Evolutionary conservation across 192 early-diverging fungal species (phyloP), one percentile per base, ranked within the genome.

Genomic region (Coemansia sp.): DNA sequence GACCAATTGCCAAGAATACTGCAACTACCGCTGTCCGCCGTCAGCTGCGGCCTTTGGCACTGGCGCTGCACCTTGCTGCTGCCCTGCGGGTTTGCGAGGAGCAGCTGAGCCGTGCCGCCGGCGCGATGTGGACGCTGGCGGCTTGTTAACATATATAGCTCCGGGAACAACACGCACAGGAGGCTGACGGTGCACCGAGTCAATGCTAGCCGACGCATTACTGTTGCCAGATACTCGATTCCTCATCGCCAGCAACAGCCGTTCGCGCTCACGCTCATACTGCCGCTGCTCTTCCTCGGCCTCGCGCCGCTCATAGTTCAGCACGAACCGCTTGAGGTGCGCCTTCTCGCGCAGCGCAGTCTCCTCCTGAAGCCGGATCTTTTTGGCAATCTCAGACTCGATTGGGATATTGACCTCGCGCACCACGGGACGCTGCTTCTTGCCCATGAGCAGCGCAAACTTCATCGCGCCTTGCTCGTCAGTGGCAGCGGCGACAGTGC

Each of bases 271-370:
- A n/a, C 66, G 61, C 63, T 68, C 63, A 44, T 69, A 19, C 37
- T 61, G 64, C 58, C 51, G 41, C 45, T 42, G 50, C 58, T 76
- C 70, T 68, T 82, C 80, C 36, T 73, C 75, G n/a, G 74, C 75
- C 17, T 77, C 74, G 14, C 80, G 80, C 23, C 74, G 72, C 70
- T 98, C 94, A 58, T 96, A 98, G 70, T 87, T 91, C 27, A 99
- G 84, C 10, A 99, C 98, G 32, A 98, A 76, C 68, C 90, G 84
- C 77, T 99, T 99, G 73, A 99, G 84, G 45, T 94, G 91, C 62
- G 87, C 88, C 64, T 93, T 91, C 75, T 98, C 96, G 62, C 92
- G 91, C 55, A 92, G 86, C 27, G 94, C 92, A 17, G 91, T 90
- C 77, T 95, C 92, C 72, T 94, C 93, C 70, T 96, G 94, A 39